Percentiles rank a stretch among this genome's conserved stretches.
These are phyloP conservation scores for Monosiga brevicollis DNA, from an alignment of 78 protist species.

Conservation along the genomic window DNA sequence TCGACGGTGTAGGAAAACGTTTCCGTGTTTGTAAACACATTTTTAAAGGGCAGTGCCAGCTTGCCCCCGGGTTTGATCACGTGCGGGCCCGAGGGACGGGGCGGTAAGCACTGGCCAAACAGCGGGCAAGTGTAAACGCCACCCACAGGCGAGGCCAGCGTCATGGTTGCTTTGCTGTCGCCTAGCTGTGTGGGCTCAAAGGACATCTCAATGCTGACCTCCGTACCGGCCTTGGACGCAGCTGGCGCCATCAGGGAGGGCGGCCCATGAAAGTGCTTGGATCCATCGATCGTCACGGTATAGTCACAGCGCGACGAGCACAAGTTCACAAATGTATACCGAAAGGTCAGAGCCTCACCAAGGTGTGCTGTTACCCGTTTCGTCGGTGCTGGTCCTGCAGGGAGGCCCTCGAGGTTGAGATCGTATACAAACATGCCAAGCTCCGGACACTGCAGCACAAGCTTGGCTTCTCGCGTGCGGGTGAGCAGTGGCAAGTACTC, in stretches of 20 bases:
- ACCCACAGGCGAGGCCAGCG: slow-evolving; percentile 32
- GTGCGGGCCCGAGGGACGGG: slow-evolving; percentile 67
- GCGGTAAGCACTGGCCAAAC: slow-evolving; percentile 39
- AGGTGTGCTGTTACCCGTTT: slow-evolving; percentile 25
- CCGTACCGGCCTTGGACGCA: slow-evolving; percentile 22
- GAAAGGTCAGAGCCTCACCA: slow-evolving; percentile 24
- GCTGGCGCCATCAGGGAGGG: neutral
- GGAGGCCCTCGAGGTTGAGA: slow-evolving; percentile 13
- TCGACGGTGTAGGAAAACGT: slow-evolving; percentile 31
- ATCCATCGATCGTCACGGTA: neutral
- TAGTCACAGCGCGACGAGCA: slow-evolving; percentile 5
- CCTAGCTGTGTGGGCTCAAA: slow-evolving; percentile 60
- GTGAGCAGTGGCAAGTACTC: slow-evolving; percentile 41
- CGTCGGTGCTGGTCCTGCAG: slow-evolving; percentile 16
- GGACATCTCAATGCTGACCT: slow-evolving; percentile 42
- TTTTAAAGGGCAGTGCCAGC: slow-evolving; percentile 27
- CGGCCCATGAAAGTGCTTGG: neutral
- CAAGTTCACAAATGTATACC: slow-evolving; percentile 31
- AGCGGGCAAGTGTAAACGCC: slow-evolving; percentile 51
- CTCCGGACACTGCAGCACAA: slow-evolving; percentile 27
- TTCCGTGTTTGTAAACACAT: slow-evolving; percentile 21
- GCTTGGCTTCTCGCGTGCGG: neutral
- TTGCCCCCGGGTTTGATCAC: slow-evolving; percentile 13
- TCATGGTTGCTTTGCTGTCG: slow-evolving; percentile 14
- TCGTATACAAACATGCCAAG: slow-evolving; percentile 44